A percentile compares a stretch with the other conserved stretches of the same genome.
These are phyloP conservation scores for Daldinia vernicosa DNA, from an alignment of 495 filamentous ascomycete species.

Conservation along the genomic window DNA sequence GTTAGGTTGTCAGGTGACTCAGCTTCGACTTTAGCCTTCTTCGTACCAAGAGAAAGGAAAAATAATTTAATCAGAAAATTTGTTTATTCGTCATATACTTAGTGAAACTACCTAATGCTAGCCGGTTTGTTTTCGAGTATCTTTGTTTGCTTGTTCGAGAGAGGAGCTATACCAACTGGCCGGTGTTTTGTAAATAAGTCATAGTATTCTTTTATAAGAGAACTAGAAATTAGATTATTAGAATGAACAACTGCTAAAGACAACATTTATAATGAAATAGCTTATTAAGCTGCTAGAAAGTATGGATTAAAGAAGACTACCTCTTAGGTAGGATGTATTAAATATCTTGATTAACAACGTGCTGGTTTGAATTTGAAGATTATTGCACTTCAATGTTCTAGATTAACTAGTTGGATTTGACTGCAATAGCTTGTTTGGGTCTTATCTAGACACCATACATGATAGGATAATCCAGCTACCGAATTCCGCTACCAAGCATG, in stretches of 20 bases:
- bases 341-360: too few species aligned
- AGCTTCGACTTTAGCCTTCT: conserved; percentile 19
- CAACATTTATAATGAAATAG: too few species aligned
- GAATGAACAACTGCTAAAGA: too few species aligned
- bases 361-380: neutral
- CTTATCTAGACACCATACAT: conserved; percentile 8
- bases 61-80: neutral
- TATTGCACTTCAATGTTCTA: too few species aligned
- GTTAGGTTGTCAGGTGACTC: conserved; percentile 32
- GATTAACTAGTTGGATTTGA: neutral
- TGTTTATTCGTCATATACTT: neutral
- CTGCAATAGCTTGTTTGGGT: neutral
- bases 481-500: neutral
- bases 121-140: neutral
- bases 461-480: conserved; percentile 33
- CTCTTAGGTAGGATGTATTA: too few species aligned
- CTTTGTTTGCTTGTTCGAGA: neutral
- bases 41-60: neutral
- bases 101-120: neutral
- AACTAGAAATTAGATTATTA: too few species aligned
- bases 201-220: neutral
- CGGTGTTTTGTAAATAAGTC: neutral
- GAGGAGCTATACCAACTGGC: neutral
- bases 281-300: too few species aligned
- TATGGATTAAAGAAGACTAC: too few species aligned